Percentiles rank a stretch among this genome's conserved stretches.
Evolutionary conservation across 768 basidiomycete genomes (phyloP).

Genomic region (Mycena venus): DNA sequence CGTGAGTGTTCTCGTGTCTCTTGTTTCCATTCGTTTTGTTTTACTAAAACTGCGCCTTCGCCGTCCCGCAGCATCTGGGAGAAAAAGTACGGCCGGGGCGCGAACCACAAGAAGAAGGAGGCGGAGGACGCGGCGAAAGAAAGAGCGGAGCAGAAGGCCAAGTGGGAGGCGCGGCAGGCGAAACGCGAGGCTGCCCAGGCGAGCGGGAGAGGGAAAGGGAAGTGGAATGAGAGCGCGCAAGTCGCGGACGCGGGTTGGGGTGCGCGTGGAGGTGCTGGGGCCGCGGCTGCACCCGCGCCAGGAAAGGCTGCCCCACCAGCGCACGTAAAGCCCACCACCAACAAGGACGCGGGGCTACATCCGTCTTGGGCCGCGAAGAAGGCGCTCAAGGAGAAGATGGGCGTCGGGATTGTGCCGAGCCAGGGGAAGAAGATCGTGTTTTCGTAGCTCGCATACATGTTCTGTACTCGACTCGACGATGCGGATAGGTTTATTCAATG

Average conservation of each 20-base stretch:
- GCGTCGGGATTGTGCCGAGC: conserved; percentile 70
- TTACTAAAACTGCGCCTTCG: background rate
- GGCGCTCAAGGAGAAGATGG: conserved; percentile 74
- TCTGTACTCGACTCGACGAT: no score
- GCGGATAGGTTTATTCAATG: no score
- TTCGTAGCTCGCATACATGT: conserved; percentile 38
- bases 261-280: background rate
- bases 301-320: background rate
- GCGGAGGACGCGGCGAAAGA: conserved; percentile 34
- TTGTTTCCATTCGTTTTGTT: background rate
- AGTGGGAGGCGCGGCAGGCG: conserved; percentile 19
- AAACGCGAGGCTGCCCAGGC: conserved; percentile 9
- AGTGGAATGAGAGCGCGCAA: conserved; percentile 19
- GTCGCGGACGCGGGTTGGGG: conserved; percentile 32
- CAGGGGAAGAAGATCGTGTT: conserved; percentile 92
- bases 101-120: conserved; percentile 90
- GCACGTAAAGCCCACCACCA: background rate
- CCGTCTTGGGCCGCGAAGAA: conserved; percentile 98
- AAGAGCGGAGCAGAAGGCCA: conserved; percentile 34
- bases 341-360: conserved; percentile 61
- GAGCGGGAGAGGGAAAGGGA: conserved; percentile 24
- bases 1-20: conserved; percentile 71
- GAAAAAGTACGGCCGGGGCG: conserved; percentile 92
- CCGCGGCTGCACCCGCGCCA: background rate
- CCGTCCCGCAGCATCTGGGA: conserved; percentile 89